Base-by-base conservation (phyloP, 1,139 yeast genomes). In the Taphrina betulina region DNA sequence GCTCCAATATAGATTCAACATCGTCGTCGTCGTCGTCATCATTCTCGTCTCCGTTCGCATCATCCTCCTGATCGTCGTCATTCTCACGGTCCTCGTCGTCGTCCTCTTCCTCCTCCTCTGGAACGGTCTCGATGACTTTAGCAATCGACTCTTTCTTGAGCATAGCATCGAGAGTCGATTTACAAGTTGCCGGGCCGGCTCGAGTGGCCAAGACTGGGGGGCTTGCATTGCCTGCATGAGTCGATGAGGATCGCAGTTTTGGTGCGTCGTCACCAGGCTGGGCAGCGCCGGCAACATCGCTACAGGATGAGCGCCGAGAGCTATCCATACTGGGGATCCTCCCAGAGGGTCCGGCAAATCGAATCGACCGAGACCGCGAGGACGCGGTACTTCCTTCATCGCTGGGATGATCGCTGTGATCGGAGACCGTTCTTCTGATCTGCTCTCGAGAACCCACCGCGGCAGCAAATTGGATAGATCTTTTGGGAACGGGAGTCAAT, bases 31-130 rank as follows among this genome's bases (percentile, higher is more conserved):
- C 53, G n/a, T 48, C 53, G 12, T 37, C 53, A 20, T 42, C 43
- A 5, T 40, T 48, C 7, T 42, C 55, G 14, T 26, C 26, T 3
- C 40, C 46, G 8, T 31, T 38, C 20, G 19, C 44, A 14, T 26
- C 45, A 10, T 36, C 50, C 8, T 46, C 20, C 19, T n/a, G 14
- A 10, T 23, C 41, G 20, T 42, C 45, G 3, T 40, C 44, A 3
- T 24, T 41, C n/a, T 16, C 34, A 5, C 16, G 40, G 14, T 37
- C 45, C 7, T 29, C 42, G 12, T 54, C 53, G 20, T 54, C 58
- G 16, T 55, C 58, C 5, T 48, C 58, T 3, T 55, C 58, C 10
- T 48, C 53, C 14, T 45, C 53, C n/a, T 54, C 53, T 3, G 41
- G 36, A 12, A 45, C 53, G n/a, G 54, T 41, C 28, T 50, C 54